Base-by-base conservation (phyloP, 768 basidiomycete species). In the Tylopilus balloui region DNA sequence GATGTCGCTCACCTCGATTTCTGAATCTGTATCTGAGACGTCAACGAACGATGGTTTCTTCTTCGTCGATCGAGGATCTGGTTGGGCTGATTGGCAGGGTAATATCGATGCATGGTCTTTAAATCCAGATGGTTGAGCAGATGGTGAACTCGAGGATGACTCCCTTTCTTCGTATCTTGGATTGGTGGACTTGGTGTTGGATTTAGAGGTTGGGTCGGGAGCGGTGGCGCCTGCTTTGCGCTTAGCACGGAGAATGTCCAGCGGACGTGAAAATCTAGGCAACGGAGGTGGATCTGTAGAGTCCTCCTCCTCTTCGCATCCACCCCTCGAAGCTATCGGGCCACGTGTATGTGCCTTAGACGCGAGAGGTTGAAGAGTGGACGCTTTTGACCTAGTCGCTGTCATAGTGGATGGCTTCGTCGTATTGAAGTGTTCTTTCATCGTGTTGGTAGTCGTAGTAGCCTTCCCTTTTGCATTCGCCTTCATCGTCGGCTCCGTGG, bases 191-290 rank as follows among this genome's bases (percentile, higher is more conserved):
- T 49, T 55, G 1, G 40, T 29, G 17, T 45, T 55, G 6, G 45
- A 6, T 1, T 35, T 52, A 14, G 47, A 40, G 6, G 25, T 41
- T 5, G 24, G 15, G 19, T 46, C 19, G 3, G 42, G 11, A 17
- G 28, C 20, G 6, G 27, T n/a, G 17, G 37, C 15, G 15, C 15
- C 14, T 11, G 7, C 6, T 28, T 39, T 56, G 24, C 41, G 10
- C 48, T 52, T 59, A 4, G 50, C 54, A 34, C 60, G 60, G 13
- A 61, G 46, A 42, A 64, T 19, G n/a, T 66, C 64, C 13, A 65
- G 64, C 1, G 64, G 64, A n/a, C 64, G 64, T 15, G 14, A 51
- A 12, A 56, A 51, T 52, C 51, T 56, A 17, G 56, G 42, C 13
- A 65, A 43, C 1, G 34, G 24, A 31, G 37, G 29, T 12, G 50